Evolutionary conservation across 495 filamentous ascomycete genomes (phyloP), one percentile per base, ranked within the genome.

Genomic region (Penicillium silybi): DNA sequence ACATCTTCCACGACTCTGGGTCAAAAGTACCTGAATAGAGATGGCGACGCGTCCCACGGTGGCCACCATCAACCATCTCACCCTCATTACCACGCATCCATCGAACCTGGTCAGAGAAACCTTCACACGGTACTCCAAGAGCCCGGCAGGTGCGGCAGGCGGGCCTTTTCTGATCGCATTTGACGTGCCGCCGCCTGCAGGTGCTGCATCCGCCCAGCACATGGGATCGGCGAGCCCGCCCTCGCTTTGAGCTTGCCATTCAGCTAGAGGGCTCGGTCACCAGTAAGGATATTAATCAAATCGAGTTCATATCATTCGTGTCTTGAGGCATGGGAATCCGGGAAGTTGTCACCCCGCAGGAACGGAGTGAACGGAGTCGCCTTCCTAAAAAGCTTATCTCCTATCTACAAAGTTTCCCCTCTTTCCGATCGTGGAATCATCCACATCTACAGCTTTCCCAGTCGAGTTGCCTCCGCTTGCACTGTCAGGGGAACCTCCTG

Each of bases 401-500:
- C 23, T 51, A 34, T 32, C 48, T 17, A 34, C 13, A 23, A 23
- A 6, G 22, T 16, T 11, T 19, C 23, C 15, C 48, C 26, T 35
- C 48, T 26, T 50, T 50, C 48, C 39, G 15, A 41, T 46, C 7
- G 6, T 29, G 26, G 3, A 4, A 29, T 29, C 26, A 6, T 46
- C 32, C 44, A 17, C 27, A 38, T 29, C 44, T 46, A 46, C 17
- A 46, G 16, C 25, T 41, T 52, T 9, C 67, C 72, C 35, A 71
- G 38, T 34, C 43, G 65, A 58, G 54, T 65, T 17, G 76, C 74
- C 64, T 80, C 79, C 6, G 50, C 46, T 4, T 68, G 65, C 15
- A 84, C 70, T 13, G 68, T 69, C 25, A 56, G 56, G 4, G 76
- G 66, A 44, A 85, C 67, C 53, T 78, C 70, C 8, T 81, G 73